phyloP scores from a whole-genome alignment of 345 rosid genomes.

The Salix koriyanagi region DNA sequence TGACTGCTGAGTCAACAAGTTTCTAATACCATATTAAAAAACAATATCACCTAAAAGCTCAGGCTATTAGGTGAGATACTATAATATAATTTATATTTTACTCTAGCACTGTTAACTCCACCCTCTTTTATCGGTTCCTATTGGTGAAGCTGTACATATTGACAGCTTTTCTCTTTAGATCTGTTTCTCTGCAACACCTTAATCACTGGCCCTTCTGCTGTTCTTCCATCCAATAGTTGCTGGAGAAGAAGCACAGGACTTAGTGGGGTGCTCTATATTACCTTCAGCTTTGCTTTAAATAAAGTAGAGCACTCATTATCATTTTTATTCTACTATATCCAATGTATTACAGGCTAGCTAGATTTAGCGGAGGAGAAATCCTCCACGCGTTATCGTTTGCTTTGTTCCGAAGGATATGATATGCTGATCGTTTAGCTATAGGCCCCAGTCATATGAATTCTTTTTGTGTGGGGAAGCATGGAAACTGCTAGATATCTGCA shows the following conservation, averaged over 20 bases:
- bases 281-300: background rate
- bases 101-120: background rate
- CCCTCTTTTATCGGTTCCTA: background rate
- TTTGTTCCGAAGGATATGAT: background rate
- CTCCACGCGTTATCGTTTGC: conserved; percentile 1
- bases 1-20: too few species aligned
- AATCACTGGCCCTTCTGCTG: background rate
- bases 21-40: too few species aligned
- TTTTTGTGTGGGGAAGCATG: background rate
- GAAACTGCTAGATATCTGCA: background rate
- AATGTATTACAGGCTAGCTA: background rate
- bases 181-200: background rate
- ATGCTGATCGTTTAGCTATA: background rate
- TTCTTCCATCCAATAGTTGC: conserved; percentile 12
- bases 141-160: background rate
- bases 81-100: too few species aligned
- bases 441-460: conserved; percentile 1
- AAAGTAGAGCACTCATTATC: conserved; percentile 6
- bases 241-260: conserved; percentile 14
- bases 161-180: background rate
- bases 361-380: conserved; percentile 5
- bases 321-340: background rate
- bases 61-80: too few species aligned
- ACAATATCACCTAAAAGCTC: too few species aligned
- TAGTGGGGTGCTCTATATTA: conserved; percentile 6